These are phyloP conservation scores for Cordyceps sp. DNA, from an alignment of 2,329 filamentous ascomycete genomes.

Conservation along the genomic window DNA sequence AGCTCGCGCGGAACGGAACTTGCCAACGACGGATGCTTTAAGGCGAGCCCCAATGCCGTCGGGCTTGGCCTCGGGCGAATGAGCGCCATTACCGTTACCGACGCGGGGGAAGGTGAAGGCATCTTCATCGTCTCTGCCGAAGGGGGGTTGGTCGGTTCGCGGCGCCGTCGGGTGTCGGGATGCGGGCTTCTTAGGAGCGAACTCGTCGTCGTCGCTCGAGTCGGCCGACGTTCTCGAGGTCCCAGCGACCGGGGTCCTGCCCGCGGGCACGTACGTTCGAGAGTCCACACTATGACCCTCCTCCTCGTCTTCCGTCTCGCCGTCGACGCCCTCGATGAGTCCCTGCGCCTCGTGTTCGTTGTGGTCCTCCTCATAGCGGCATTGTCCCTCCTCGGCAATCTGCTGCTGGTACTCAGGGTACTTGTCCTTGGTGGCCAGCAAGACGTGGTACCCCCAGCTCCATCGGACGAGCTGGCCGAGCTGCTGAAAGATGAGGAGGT, in stretches of 20 bases:
- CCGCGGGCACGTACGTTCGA: slow-evolving; percentile 34
- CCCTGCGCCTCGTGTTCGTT: slow-evolving; percentile 25
- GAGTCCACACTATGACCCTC: slow-evolving; percentile 23
- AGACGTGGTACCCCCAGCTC: slow-evolving; percentile 95
- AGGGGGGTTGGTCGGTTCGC: no score
- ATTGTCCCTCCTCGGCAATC: slow-evolving; percentile 40
- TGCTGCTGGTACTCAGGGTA: slow-evolving; percentile 48
- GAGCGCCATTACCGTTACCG: slow-evolving; percentile 22
- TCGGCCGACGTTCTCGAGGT: slow-evolving; percentile 31
- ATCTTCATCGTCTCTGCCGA: no score
- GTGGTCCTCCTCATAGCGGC: slow-evolving; percentile 28
- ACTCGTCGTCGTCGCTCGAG: slow-evolving; percentile 31
- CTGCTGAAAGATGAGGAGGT: slow-evolving; percentile 94
- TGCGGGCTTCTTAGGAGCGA: slow-evolving; percentile 13
- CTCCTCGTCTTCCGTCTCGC: slow-evolving; percentile 20
- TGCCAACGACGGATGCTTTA: slow-evolving; percentile 15
- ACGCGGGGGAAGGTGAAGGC: slow-evolving; percentile 49
- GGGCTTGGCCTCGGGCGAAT: slow-evolving; percentile 13
- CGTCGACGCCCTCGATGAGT: slow-evolving; percentile 22
- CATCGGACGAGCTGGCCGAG: slow-evolving; percentile 87
- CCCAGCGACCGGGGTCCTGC: slow-evolving; percentile 34
- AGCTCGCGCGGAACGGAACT: slow-evolving; percentile 8
- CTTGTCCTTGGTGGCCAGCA: slow-evolving; percentile 70
- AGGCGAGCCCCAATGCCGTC: slow-evolving; percentile 22
- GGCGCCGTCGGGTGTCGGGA: slow-evolving; percentile 8